These are phyloP conservation scores for Trichoderma orchidacearum DNA, from an alignment of 495 filamentous ascomycete species.

Conservation along the genomic window DNA sequence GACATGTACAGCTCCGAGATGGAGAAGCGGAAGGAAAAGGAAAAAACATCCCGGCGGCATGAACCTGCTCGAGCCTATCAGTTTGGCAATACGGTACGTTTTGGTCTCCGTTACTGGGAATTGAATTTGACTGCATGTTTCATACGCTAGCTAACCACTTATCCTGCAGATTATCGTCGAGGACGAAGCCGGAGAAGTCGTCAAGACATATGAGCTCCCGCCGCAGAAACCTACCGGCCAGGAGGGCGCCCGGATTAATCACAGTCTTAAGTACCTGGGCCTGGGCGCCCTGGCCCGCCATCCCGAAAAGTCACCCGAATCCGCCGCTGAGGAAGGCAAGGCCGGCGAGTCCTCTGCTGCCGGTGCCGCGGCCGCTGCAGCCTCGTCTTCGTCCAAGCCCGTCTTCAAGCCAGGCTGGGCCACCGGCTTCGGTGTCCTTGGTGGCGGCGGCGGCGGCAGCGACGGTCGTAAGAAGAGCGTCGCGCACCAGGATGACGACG, in stretches of 20 bases:
- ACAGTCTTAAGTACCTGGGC: slow-evolving; percentile 31
- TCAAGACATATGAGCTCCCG: slow-evolving; percentile 91
- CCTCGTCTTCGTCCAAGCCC: slow-evolving; percentile 7
- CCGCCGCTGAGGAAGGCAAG: slow-evolving; percentile 6
- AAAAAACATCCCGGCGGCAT: slow-evolving; percentile 27
- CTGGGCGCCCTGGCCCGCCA: slow-evolving; percentile 27
- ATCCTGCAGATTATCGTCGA: slow-evolving; percentile 72
- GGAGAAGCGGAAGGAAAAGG: slow-evolving; percentile 44
- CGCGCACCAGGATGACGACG: slow-evolving; percentile 38
- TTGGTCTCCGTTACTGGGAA: neutral
- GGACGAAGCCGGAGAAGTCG: slow-evolving; percentile 91
- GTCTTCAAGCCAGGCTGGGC: slow-evolving; percentile 5
- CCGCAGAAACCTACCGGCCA: slow-evolving; percentile 18
- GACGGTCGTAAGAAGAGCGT: slow-evolving; percentile 30
- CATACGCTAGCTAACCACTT: slow-evolving; percentile 7
- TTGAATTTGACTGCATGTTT: no score
- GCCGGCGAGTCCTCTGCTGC: slow-evolving; percentile 10
- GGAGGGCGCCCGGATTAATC: slow-evolving; percentile 24
- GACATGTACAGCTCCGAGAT: slow-evolving; percentile 43
- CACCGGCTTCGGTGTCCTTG: neutral
- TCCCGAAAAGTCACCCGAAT: slow-evolving; percentile 9
- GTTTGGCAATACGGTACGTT: slow-evolving; percentile 68
- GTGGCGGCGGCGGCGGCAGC: slow-evolving; percentile 2
- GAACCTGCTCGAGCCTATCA: slow-evolving; percentile 80
- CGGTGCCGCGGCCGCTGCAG: slow-evolving; percentile 5